Conservation (phyloP, 73 alveolate genomes). For the Paraurostyla sp. region DNA sequence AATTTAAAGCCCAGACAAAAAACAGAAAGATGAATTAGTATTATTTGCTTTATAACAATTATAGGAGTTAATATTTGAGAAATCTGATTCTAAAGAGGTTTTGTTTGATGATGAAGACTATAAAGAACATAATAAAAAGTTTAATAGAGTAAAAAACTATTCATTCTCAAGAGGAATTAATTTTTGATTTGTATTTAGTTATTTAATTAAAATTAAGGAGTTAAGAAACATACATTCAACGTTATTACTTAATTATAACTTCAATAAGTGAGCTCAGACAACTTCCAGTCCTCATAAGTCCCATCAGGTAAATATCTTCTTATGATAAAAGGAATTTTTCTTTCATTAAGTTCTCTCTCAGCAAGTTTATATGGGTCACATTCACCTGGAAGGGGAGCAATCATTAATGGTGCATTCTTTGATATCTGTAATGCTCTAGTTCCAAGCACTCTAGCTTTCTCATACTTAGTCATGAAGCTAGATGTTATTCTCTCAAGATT, state of each 20-base stretch:
- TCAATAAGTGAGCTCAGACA: conserved; percentile 73
- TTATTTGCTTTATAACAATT: not conserved
- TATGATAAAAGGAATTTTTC: conserved; percentile 95
- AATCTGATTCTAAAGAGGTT: not conserved
- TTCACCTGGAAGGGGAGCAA: conserved; percentile 81
- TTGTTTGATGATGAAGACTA: conserved; percentile 49
- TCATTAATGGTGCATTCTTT: conserved; percentile 93
- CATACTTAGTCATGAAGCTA: conserved; percentile 97
- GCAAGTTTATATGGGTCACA: conserved; percentile 97
- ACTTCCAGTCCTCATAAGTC: conserved; percentile 97
- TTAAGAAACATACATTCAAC: too few species aligned
- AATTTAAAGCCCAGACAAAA: not conserved
- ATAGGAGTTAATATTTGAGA: conserved; percentile 44
- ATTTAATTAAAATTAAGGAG: not conserved
- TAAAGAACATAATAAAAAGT: conserved; percentile 16
- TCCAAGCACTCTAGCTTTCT: conserved; percentile 98
- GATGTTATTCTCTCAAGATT: conserved; percentile 88
- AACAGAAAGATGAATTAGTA: not conserved
- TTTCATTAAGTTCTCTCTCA: conserved; percentile 93
- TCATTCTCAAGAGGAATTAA: conserved; percentile 13
- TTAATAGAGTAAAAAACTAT: conserved; percentile 42
- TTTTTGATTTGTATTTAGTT: not conserved
- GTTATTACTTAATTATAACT: too few species aligned
- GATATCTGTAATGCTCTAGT: conserved; percentile 98
- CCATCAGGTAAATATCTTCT: conserved; percentile 98